Conservation (phyloP, 2,329 filamentous ascomycete genomes). For the Fusarium torulosum region DNA sequence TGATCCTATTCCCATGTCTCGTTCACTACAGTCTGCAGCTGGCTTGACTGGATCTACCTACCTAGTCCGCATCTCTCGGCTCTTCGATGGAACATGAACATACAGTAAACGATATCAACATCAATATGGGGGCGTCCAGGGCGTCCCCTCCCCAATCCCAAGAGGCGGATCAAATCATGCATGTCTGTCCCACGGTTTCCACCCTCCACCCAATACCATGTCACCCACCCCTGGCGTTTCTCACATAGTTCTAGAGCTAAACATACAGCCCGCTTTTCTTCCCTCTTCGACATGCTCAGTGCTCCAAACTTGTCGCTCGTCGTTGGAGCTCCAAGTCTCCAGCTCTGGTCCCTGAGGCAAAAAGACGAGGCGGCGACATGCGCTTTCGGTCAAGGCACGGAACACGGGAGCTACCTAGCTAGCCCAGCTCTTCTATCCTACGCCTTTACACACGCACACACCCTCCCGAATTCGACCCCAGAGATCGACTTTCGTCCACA, state of each 20-base stretch:
- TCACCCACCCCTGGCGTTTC: slow-evolving; percentile 30
- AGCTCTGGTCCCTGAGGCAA: slow-evolving; percentile 31
- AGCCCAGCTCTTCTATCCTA: neutral
- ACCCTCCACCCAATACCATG: slow-evolving; percentile 26
- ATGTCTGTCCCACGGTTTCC: slow-evolving; percentile 5
- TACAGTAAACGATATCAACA: neutral
- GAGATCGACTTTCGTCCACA: slow-evolving; percentile 46
- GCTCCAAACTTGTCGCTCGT: neutral
- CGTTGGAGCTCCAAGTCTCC: neutral
- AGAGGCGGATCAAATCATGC: slow-evolving; percentile 30
- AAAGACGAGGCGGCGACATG: slow-evolving; percentile 33
- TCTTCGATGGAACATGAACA: slow-evolving; percentile 17
- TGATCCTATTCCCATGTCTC: no score
- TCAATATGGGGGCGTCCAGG: slow-evolving; percentile 2
- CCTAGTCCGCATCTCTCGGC: slow-evolving; percentile 46
- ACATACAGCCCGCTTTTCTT: slow-evolving; percentile 20
- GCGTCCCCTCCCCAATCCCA: neutral
- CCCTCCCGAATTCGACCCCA: slow-evolving; percentile 31
- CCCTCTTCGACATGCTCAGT: slow-evolving; percentile 1
- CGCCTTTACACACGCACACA: slow-evolving; percentile 9
- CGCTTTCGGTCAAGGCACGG: slow-evolving; percentile 35
- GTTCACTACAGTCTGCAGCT: neutral
- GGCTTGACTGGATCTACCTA: slow-evolving; percentile 27
- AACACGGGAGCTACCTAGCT: slow-evolving; percentile 29
- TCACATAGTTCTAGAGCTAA: slow-evolving; percentile 32